phyloP scores from a whole-genome alignment of 768 basidiomycete species.

The Boletus fagicola region DNA sequence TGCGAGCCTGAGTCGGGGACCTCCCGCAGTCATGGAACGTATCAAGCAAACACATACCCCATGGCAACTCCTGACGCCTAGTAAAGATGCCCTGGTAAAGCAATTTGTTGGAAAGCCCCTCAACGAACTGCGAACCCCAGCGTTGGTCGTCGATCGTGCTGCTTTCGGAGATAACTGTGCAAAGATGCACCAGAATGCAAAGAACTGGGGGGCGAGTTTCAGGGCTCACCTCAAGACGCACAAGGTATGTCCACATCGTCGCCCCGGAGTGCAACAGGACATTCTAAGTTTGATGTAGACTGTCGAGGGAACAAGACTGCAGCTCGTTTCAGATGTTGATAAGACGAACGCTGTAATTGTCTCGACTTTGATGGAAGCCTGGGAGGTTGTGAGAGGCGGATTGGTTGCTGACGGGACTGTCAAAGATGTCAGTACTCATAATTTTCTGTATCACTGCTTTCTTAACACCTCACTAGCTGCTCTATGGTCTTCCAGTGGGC shows the following conservation, averaged over 20 bases:
- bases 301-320: constrained; percentile 67
- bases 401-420: constrained; percentile 70
- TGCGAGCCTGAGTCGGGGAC: background rate
- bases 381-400: constrained; percentile 66
- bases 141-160: constrained; percentile 71
- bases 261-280: background rate
- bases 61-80: constrained; percentile 38
- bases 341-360: constrained; percentile 65
- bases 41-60: constrained; percentile 48
- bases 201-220: constrained; percentile 67
- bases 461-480: constrained; percentile 48
- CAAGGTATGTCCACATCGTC: constrained; percentile 47
- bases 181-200: constrained; percentile 65
- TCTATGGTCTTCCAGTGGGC: constrained; percentile 76
- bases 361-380: constrained; percentile 83
- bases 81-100: constrained; percentile 48
- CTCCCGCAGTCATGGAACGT: constrained; percentile 18
- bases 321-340: constrained; percentile 55
- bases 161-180: constrained; percentile 73
- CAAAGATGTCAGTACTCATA: constrained; percentile 60
- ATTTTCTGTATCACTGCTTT: constrained; percentile 1
- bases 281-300: constrained; percentile 46
- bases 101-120: constrained; percentile 60
- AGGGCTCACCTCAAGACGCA: constrained; percentile 85
- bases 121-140: constrained; percentile 66